A percentile compares a stretch with the other conserved stretches of the same genome.
These are phyloP conservation scores for Caryopteris hybrid DNA, from an alignment of 305 asterid species.

Conservation along the genomic window DNA sequence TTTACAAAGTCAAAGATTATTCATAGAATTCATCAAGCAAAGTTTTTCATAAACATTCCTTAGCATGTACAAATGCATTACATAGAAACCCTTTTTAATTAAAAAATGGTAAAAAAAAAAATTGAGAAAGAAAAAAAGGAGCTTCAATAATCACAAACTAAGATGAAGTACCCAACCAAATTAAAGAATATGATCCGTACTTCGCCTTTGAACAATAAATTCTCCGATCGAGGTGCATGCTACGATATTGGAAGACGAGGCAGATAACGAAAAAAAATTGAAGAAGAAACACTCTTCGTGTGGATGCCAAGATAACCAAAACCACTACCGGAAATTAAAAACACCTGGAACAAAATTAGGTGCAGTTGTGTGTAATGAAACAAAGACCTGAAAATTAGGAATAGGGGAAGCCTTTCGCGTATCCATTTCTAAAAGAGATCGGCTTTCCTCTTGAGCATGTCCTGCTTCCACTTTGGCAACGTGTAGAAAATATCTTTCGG, in stretches of 20 bases:
- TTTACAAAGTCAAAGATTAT: not conserved
- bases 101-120: no score
- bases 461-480: conserved; percentile 80
- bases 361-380: not conserved
- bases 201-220: conserved; percentile 29
- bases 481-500: conserved; percentile 45
- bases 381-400: not conserved
- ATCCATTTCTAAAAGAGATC: conserved; percentile 55
- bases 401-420: not conserved
- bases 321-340: conserved; percentile 26
- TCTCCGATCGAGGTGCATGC: conserved; percentile 11
- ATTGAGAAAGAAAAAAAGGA: conserved; percentile 17
- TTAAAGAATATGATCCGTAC: conserved; percentile 45
- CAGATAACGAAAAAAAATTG: not conserved
- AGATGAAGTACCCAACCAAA: conserved; percentile 44
- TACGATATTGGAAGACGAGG: conserved; percentile 13
- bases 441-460: conserved; percentile 52
- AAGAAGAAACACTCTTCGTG: conserved; percentile 21
- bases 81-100: conserved; percentile 30
- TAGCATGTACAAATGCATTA: conserved; percentile 29
- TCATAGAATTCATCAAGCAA: conserved; percentile 12
- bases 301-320: conserved; percentile 29
- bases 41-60: conserved; percentile 22
- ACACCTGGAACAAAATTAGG: conserved; percentile 36
- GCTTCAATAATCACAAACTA: conserved; percentile 38